These are phyloP conservation scores for Russula vinacea DNA, from an alignment of 768 basidiomycete species.

Conservation along the genomic window DNA sequence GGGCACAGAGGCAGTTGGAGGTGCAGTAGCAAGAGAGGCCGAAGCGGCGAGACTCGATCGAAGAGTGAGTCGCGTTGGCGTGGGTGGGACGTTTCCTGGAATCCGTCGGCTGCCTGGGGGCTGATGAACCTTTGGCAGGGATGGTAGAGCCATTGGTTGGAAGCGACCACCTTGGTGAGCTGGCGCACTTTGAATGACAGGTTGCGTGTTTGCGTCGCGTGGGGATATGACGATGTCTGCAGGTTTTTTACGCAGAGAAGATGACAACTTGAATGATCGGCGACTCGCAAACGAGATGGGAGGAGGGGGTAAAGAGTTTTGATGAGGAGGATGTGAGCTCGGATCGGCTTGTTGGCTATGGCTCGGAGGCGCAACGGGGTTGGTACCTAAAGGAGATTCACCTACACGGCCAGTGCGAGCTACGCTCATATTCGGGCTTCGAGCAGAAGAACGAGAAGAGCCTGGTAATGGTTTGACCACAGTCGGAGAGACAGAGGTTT, in stretches of 20 bases:
- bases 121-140: constrained; percentile 27
- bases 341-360: constrained; percentile 32
- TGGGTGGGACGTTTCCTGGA: constrained; percentile 30
- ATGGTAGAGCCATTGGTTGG: constrained; percentile 27
- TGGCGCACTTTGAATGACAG: constrained; percentile 74
- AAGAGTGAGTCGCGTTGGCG: constrained; percentile 29
- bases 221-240: constrained; percentile 79
- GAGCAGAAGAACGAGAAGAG: constrained; percentile 37
- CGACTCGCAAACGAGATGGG: constrained; percentile 77
- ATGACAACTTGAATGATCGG: constrained; percentile 61
- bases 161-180: constrained; percentile 52
- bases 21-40: constrained; percentile 21
- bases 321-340: constrained; percentile 31
- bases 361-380: constrained; percentile 31
- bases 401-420: constrained; percentile 31
- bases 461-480: constrained; percentile 33
- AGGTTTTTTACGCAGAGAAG: constrained; percentile 56
- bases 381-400: constrained; percentile 30
- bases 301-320: constrained; percentile 57
- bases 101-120: constrained; percentile 20
- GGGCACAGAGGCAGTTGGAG: constrained; percentile 55
- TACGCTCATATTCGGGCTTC: constrained; percentile 29
- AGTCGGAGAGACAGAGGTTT: constrained; percentile 29
- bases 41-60: constrained; percentile 32
- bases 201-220: constrained; percentile 52